Conservation (phyloP, 257 asterid species). For the Anisodus tanguticus region DNA sequence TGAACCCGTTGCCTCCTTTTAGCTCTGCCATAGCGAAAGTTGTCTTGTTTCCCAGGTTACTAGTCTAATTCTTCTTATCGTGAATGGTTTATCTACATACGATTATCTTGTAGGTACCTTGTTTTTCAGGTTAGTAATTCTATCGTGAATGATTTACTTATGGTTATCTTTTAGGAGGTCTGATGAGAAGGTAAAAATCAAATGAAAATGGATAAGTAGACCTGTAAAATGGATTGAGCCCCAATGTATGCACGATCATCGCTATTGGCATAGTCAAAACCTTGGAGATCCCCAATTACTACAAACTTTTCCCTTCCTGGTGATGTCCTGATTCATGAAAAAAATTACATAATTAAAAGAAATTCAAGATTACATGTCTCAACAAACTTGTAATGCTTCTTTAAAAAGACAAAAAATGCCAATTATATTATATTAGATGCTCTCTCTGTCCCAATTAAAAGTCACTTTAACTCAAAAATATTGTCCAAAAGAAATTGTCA, state of each 20-base stretch:
- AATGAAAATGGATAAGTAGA: neutral
- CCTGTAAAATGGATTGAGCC: slow-evolving; percentile 50
- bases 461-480: no score
- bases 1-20: no score
- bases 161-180: neutral
- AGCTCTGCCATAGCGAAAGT: neutral
- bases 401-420: neutral
- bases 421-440: no score
- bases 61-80: neutral
- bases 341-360: neutral
- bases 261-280: slow-evolving; percentile 70
- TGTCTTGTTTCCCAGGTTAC: neutral
- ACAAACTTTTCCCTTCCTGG: slow-evolving; percentile 72
- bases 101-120: neutral
- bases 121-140: neutral
- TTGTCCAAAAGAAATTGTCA: no score
- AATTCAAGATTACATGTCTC: neutral
- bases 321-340: slow-evolving; percentile 47
- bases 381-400: neutral
- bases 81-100: neutral
- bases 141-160: neutral
- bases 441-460: no score
- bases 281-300: slow-evolving; percentile 70
- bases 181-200: neutral
- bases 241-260: slow-evolving; percentile 69